phyloP scores from a whole-genome alignment of 2,329 filamentous ascomycete species.

The Chaetomium sp. region DNA sequence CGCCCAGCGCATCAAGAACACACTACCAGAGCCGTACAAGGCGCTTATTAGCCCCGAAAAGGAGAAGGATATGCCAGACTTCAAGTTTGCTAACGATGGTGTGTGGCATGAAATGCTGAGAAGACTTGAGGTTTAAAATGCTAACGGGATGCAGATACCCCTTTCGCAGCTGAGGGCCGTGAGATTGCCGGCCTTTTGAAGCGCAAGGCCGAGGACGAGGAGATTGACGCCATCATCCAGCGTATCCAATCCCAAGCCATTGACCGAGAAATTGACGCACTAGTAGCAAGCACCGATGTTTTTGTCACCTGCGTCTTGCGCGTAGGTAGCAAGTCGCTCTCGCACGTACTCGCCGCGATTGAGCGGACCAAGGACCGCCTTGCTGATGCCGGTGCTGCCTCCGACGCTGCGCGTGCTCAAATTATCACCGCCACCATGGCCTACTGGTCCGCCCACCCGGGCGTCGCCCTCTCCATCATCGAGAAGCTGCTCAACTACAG shows the following conservation, averaged over 20 bases:
- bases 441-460: conserved; percentile 91
- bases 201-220: conserved; percentile 77
- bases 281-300: conserved; percentile 83
- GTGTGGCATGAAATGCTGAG: conserved; percentile 31
- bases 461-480: conserved; percentile 83
- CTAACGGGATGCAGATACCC: conserved; percentile 49
- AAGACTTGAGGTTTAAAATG: neutral
- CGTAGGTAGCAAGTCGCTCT: conserved; percentile 91
- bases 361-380: conserved; percentile 90
- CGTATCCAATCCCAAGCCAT: conserved; percentile 74
- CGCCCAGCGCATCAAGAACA: conserved; percentile 90
- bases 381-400: conserved; percentile 67
- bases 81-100: conserved; percentile 79
- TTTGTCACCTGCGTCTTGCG: conserved; percentile 91
- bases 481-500: conserved; percentile 98
- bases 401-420: conserved; percentile 71
- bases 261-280: conserved; percentile 65
- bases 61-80: conserved; percentile 92
- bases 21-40: conserved; percentile 78
- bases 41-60: conserved; percentile 78
- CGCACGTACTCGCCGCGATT: conserved; percentile 90
- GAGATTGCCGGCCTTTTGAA: conserved; percentile 73
- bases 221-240: conserved; percentile 75
- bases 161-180: conserved; percentile 77
- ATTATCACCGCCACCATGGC: conserved; percentile 85